phyloP scores from a whole-genome alignment of 1,139 yeast species.

The Candida sojae region DNA sequence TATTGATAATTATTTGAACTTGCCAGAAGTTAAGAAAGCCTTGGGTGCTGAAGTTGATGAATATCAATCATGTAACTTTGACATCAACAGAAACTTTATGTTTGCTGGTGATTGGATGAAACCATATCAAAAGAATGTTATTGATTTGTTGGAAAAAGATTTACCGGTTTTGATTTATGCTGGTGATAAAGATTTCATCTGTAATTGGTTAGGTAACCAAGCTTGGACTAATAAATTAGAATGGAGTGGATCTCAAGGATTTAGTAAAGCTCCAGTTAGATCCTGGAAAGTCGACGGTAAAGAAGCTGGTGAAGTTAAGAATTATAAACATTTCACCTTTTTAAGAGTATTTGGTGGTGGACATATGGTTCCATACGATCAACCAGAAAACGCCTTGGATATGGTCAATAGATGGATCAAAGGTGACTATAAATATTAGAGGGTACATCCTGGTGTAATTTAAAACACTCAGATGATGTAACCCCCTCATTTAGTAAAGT shows the following conservation, averaged over 20 bases:
- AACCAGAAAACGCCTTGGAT: slow-evolving; percentile 46
- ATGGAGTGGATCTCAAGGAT: slow-evolving; percentile 63
- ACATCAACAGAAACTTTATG: slow-evolving; percentile 77
- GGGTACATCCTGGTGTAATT: neutral
- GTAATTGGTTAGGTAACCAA: slow-evolving; percentile 85
- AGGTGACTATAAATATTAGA: slow-evolving; percentile 31
- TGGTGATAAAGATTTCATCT: slow-evolving; percentile 84
- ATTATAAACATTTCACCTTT: slow-evolving; percentile 46
- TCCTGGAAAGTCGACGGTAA: slow-evolving; percentile 41
- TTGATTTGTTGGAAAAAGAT: slow-evolving; percentile 54
- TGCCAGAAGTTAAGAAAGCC: slow-evolving; percentile 57
- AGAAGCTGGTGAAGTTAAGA: slow-evolving; percentile 50
- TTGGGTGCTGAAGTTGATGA: slow-evolving; percentile 90
- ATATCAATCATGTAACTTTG: slow-evolving; percentile 84
- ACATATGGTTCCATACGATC: slow-evolving; percentile 54
- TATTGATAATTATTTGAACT: slow-evolving; percentile 37
- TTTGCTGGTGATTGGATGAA: slow-evolving; percentile 94
- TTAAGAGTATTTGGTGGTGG: slow-evolving; percentile 51
- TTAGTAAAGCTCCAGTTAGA: slow-evolving; percentile 41
- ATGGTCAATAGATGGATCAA: slow-evolving; percentile 50
- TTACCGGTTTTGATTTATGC: slow-evolving; percentile 78
- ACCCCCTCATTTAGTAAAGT: too few relatives aligned
- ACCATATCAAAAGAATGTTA: slow-evolving; percentile 72
- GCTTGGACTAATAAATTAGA: slow-evolving; percentile 76
- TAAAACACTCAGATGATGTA: too few relatives aligned